phyloP scores from a whole-genome alignment of 2,329 filamentous ascomycete genomes.

The Colletotrichum sansevieriae region DNA sequence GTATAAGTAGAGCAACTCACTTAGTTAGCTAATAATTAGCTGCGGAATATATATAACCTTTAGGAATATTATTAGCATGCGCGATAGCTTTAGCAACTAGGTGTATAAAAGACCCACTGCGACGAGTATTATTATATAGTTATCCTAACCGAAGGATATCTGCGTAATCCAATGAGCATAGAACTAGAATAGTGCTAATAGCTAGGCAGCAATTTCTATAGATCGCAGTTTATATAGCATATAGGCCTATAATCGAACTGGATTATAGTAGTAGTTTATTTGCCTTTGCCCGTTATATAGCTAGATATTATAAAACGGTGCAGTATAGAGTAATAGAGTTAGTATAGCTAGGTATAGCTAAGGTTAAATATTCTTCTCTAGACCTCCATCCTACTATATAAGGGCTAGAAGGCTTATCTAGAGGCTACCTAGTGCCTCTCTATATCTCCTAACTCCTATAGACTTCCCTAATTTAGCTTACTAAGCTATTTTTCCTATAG shows the following conservation, averaged over 20 bases:
- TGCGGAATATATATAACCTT: conserved; percentile 13
- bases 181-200: conserved; percentile 16
- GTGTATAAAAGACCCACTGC: neutral
- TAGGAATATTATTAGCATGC: neutral
- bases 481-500: no score
- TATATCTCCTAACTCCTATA: no score
- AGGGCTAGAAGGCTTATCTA: no score
- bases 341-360: no score
- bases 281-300: conserved; percentile 20
- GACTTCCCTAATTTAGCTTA: no score
- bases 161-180: conserved; percentile 14
- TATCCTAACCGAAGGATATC: neutral
- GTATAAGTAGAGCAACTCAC: neutral
- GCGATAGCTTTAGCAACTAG: neutral
- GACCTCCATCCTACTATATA: no score
- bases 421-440: no score
- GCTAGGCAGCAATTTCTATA: conserved; percentile 12
- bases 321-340: no score
- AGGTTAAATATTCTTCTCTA: no score
- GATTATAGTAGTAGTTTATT: conserved; percentile 16
- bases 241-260: conserved; percentile 4
- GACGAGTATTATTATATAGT: conserved; percentile 19
- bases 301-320: no score
- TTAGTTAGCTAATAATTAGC: conserved; percentile 19
- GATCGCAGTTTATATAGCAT: conserved; percentile 20